Evolutionary conservation across 495 filamentous ascomycete genomes (phyloP), one percentile per base, ranked within the genome.

Genomic region (Elasticomyces elasticus): DNA sequence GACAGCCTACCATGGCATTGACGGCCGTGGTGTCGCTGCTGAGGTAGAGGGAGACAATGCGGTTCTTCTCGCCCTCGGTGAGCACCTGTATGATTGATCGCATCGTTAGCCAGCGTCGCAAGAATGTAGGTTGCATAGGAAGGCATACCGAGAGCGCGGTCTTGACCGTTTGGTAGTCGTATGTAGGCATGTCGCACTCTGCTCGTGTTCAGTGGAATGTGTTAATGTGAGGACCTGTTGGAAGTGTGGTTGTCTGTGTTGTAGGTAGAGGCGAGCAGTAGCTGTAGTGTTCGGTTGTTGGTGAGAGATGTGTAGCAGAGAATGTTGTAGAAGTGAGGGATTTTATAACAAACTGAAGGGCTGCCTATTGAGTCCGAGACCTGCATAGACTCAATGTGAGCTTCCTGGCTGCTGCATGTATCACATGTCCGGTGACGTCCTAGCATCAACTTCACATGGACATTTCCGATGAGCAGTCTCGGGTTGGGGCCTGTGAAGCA

Each of bases 41-140:
- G 33, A 60, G 48, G 53, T 45, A 60, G 40, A 55, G 20, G 24
- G 20, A 37, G 9, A 60, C 17, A 30, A 60, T 19, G 41, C 58
- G 52, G 31, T 60, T 49, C 49, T 60, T 60, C 43, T 60, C 58
- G 22, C 9, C 31, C 31, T 55, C 53, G 19, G 7, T 60, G 38
- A 60, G 49, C 15, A 40, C 37, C 15, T 30, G 5, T n/a, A 25
- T 55, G 52, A 23, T 43, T 52, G 31, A 51, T 46, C 5, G 41
- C 23, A 52, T 23, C 54, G 42, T 59, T 55, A 54, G 25, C 33
- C 5, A 12, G 44, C 43, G 30, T 40, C 23, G 40, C 23, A 37
- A 37, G n/a, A 10, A 19, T 37, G 10, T 37, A 37, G n/a, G 10
- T 37, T 37, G 31, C 31, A 37, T 10, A 37, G 31, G 10, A n/a